Base-by-base conservation (phyloP, 352 stramenopile species). In the Pythium rhizo-oryzae region DNA sequence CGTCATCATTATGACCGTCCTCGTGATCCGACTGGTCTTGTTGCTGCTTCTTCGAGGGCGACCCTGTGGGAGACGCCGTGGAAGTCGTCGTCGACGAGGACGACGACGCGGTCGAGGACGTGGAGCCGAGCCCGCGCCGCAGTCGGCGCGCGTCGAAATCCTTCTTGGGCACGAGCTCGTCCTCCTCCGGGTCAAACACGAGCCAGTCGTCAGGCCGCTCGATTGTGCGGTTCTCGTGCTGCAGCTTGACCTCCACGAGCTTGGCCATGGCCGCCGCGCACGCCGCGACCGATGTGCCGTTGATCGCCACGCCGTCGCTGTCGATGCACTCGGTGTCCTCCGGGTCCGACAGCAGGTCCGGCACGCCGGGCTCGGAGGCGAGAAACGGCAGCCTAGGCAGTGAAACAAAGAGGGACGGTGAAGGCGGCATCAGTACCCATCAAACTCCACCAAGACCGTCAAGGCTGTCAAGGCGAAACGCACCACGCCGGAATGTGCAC, bases 161-260 rank as follows among this genome's bases (percentile, higher is more conserved):
- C 62, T 91, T 91, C 43, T 89, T 81, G 37, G 83, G 66, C 52
- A 91, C 82, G 35, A 93, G 72, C 23, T 79, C 68, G n/a, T 83
- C 76, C 37, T 81, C 69, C 33, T 86, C 67, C 2, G 85, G 85
- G 33, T 93, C 85, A 21, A 90, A 93, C 69, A 93, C 85, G 37
- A 93, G 77, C 85, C 85, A 93, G 44, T 86, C 75, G 51, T 91
- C 85, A 4, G 82, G 81, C 18, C 83, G 81, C 21, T 72, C 44
- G 54, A 93, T 87, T 16, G 62, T 82, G 21, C 60, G 59, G 58
- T 91, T 76, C 2, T 77, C 81, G 51, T 89, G 74, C 54, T 81
- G 70, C 43, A 80, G 71, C 65, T 90, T 90, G 59, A 89, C 72
- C 59, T 91, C 72, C 59, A 87, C 66, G 12, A 93, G 77, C 64